Conservation (phyloP, 371 early-diverging fungal genomes). For the Lichtheimia corymbifera region DNA sequence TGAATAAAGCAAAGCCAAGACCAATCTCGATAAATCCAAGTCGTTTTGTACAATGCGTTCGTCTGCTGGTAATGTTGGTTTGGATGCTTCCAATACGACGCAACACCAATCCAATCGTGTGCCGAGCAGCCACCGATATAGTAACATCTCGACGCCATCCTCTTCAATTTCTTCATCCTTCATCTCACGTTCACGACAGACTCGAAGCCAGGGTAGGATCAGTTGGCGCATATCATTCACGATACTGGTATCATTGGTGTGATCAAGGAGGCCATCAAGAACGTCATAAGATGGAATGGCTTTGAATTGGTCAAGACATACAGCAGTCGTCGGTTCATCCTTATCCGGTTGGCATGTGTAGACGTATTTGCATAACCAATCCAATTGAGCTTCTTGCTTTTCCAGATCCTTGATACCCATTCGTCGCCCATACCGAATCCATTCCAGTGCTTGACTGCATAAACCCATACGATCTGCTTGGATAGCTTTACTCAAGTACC, state of each 20-base stretch:
- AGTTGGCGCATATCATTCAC: conserved; percentile 51
- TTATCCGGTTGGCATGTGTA: conserved; percentile 42
- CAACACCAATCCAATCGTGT: conserved; percentile 57
- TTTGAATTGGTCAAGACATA: conserved; percentile 23
- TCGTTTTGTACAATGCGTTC: conserved; percentile 66
- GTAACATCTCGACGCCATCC: conserved; percentile 21
- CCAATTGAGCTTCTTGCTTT: conserved; percentile 47
- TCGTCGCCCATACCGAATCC: conserved; percentile 55
- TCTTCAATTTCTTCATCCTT: conserved; percentile 19
- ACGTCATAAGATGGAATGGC: conserved; percentile 53
- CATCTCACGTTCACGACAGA: conserved; percentile 13
- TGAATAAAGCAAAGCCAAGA: conserved; percentile 57
- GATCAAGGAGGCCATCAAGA: conserved; percentile 47
- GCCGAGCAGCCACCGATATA: conserved; percentile 52
- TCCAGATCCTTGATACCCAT: conserved; percentile 56
- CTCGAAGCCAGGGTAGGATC: conserved; percentile 62
- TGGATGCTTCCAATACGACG: conserved; percentile 58
- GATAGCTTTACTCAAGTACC: conserved; percentile 61
- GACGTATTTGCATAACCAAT: conserved; percentile 61
- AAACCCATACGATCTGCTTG: conserved; percentile 61
- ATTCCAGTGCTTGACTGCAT: conserved; percentile 54
- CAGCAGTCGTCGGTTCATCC: conserved; percentile 8
- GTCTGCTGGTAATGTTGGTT: conserved; percentile 51
- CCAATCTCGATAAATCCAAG: conserved; percentile 56
- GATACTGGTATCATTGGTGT: conserved; percentile 42